These are phyloP conservation scores for Karstenula rhodostoma DNA, from an alignment of 2,329 filamentous ascomycete species.

Conservation along the genomic window DNA sequence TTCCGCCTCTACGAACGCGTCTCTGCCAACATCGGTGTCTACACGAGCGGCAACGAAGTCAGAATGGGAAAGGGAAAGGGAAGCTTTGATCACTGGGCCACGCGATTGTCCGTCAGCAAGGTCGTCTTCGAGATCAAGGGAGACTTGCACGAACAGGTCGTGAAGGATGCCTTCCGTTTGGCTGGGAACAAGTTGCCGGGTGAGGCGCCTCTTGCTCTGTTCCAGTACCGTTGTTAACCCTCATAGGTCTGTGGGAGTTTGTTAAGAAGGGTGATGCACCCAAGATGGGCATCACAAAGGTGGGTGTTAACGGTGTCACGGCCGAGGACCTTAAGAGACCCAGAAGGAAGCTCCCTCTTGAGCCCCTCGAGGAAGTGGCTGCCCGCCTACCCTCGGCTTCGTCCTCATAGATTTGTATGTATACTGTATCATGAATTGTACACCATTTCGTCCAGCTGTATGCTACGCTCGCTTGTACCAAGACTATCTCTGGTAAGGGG, in stretches of 20 bases:
- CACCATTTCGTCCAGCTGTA: background rate
- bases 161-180: conserved; percentile 89
- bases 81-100: conserved; percentile 95
- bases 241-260: conserved; percentile 83
- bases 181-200: conserved; percentile 95
- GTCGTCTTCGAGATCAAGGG: conserved; percentile 93
- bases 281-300: conserved; percentile 90
- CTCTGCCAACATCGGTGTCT: conserved; percentile 92
- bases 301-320: conserved; percentile 76
- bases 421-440: conserved; percentile 13
- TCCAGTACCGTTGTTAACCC: conserved; percentile 14
- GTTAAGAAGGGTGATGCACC: conserved; percentile 91
- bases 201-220: conserved; percentile 52
- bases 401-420: conserved; percentile 21
- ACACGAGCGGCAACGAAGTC: conserved; percentile 92
- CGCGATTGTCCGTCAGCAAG: conserved; percentile 87
- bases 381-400: conserved; percentile 68
- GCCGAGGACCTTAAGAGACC: conserved; percentile 84
- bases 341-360: conserved; percentile 69
- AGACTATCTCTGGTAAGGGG: too few species aligned
- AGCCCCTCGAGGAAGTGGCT: conserved; percentile 64
- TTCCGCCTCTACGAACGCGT: conserved; percentile 93
- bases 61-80: conserved; percentile 99
- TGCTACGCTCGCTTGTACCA: background rate
- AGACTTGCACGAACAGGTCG: conserved; percentile 91